These are phyloP conservation scores for Gypsophila paniculata DNA, from an alignment of 179 eudicot genomes.

Conservation along the genomic window DNA sequence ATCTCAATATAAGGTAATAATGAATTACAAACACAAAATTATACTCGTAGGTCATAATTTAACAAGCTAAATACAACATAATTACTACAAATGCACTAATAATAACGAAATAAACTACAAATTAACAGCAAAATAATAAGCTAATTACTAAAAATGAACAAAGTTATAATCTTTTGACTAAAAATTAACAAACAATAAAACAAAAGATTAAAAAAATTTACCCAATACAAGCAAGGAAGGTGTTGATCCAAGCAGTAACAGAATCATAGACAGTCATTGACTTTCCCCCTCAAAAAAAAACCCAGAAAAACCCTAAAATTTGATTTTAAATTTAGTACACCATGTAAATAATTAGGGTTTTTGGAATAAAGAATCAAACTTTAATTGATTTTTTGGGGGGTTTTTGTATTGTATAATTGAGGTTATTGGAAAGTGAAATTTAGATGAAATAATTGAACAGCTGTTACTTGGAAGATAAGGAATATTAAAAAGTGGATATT, in stretches of 20 bases:
- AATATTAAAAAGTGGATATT: too few species aligned
- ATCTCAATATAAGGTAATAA: not conserved
- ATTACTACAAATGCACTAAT: not conserved
- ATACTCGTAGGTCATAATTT: not conserved
- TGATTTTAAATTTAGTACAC: not conserved
- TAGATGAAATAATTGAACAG: constrained; percentile 7
- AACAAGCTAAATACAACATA: not conserved
- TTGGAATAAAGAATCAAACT: not conserved
- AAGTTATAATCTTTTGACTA: constrained; percentile 2
- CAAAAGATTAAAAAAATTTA: constrained; percentile 28
- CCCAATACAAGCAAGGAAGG: constrained; percentile 70
- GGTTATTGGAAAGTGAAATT: constrained; percentile 19
- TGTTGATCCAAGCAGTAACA: constrained; percentile 61
- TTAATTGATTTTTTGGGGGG: not conserved
- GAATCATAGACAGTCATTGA: constrained; percentile 57
- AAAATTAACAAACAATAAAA: not conserved
- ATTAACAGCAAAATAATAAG: too few species aligned
- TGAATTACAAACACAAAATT: constrained; percentile 4
- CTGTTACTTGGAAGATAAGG: not conserved
- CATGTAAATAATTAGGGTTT: not conserved
- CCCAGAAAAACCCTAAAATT: not conserved
- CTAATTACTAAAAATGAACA: not conserved
- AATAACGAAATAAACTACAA: not conserved
- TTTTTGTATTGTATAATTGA: constrained; percentile 19
- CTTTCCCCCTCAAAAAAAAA: not conserved